Evolutionary conservation across 1,284 basidiomycete species (phyloP), one percentile per base, ranked within the genome.

Genomic region (Pseudozyma flocculosa): DNA sequence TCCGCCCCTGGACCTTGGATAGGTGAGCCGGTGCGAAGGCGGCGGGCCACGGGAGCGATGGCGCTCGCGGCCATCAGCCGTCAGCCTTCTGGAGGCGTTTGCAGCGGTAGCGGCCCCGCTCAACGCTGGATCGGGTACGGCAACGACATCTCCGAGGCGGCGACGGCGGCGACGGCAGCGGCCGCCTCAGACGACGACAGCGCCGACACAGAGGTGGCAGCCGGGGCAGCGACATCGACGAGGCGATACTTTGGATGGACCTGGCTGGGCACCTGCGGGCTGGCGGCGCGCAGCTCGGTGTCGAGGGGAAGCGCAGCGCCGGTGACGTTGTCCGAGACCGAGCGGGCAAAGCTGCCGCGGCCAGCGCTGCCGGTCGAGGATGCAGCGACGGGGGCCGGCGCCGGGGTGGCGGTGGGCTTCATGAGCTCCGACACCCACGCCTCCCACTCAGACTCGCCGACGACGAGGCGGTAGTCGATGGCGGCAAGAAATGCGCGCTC

Each of bases 401-500:
- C 18, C 11, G 43, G 2, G 49, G 26, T 11, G 26, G 26, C 11
- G 40, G 29, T 47, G 43, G 39, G 30, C 50, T 24, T 26, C 24
- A 40, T 45, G 48, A 74, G 57, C 41, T 69, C 66, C 26, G 48
- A 51, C 10, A 58, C 70, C 75, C 77, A 78, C 17, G 43, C 41
- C n/a, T 58, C 44, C 67, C 70, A 78, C 19, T 68, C 69, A 17
- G 47, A 50, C 14, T 60, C 62, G 17, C 67, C 58, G 21, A 82
- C 73, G 56, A 76, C 73, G 15, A 81, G 68, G 17, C 78, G 64
- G 51, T 79, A 82, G 51, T 75, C 78, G 47, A 82, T 70, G 18
- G 80, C 65, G 34, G 64, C 59, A 17, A 81, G 69, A 51, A 82
- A 79, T 15, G 74, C 72, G 8, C 80, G 72, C 67, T 82, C 81